These are phyloP conservation scores for Tylopilus balloui DNA, from an alignment of 768 basidiomycete species.

Conservation along the genomic window DNA sequence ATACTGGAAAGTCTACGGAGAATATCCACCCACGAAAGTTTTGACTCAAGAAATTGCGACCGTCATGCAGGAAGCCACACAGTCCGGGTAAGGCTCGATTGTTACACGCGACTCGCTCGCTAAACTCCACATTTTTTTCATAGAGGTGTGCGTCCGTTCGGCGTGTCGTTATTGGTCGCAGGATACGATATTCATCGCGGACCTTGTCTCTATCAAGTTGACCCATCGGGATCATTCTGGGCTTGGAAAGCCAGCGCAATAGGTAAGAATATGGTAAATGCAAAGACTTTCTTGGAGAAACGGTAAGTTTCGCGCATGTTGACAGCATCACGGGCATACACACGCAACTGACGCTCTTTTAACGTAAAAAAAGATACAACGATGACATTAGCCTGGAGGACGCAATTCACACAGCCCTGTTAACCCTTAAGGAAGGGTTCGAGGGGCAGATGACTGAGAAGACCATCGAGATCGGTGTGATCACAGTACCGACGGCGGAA, in stretches of 20 bases:
- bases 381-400: slow-evolving; percentile 99
- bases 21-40: slow-evolving; percentile 95
- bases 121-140: slow-evolving; percentile 33
- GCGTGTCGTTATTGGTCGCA: slow-evolving; percentile 93
- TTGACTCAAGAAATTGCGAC: slow-evolving; percentile 96
- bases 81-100: slow-evolving; percentile 74
- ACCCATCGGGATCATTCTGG: slow-evolving; percentile 99
- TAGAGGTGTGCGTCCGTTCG: slow-evolving; percentile 98
- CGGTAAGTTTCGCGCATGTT: slow-evolving; percentile 53
- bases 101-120: slow-evolving; percentile 21
- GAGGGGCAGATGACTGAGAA: slow-evolving; percentile 99
- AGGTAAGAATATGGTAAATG: slow-evolving; percentile 99
- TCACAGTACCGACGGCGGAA: slow-evolving; percentile 77
- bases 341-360: slow-evolving; percentile 15
- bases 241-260: slow-evolving; percentile 99
- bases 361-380: slow-evolving; percentile 81
- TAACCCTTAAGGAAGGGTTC: slow-evolving; percentile 98
- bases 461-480: slow-evolving; percentile 97
- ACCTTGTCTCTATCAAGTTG: slow-evolving; percentile 96
- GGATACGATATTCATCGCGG: slow-evolving; percentile 96
- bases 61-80: slow-evolving; percentile 98
- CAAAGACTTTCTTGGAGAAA: slow-evolving; percentile 99
- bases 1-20: slow-evolving; percentile 99
- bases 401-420: slow-evolving; percentile 95
- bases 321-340: slow-evolving; percentile 15